Base-by-base conservation (phyloP, 202 grass and related monocot species). In the Elaeis oleifera region DNA sequence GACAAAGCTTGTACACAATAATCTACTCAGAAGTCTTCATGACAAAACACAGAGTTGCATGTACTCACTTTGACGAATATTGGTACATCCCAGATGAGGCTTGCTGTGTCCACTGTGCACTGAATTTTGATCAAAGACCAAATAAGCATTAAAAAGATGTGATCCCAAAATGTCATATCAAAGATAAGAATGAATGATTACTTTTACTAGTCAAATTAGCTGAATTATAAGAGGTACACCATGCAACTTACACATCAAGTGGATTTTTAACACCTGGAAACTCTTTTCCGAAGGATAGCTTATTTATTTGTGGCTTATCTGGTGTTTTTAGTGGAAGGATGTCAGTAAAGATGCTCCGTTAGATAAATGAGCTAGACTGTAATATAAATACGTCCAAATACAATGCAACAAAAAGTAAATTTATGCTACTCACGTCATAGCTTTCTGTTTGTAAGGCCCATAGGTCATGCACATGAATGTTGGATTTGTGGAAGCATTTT, bases 221-320 rank as follows among this genome's bases (percentile, higher is more conserved):
- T 36, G 31, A 36, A 36, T 36, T 8, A 36, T 36, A 6, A 7
- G 5, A 36, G 9, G 1, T 11, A 39, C 7, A 11, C 36, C 36
- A 3, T n/a, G 21, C 18, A 83, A 60, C 82, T 74, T 89, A 91
- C 91, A 84, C 87, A 81, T 96, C 91, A 86, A 96, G 91, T 66
- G 94, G 94, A 86, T 97, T 97, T 62, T 92, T 31, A 49, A 76
- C 94, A 77, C 94, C 94, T 54, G 94, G 94, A 63, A 97, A 97
- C 54, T 92, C 85, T 78, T 77, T 77, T 65, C 94, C 88, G 77
- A 97, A 97, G 31, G 94, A 92, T 23, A 97, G 70, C 71, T 92
- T 97, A 71, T 97, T 97, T 83, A 97, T 97, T 82, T 92, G 82
- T 97, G 85, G 29, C 77, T 97, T 84, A 97, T 89, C 94, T 97